Evolutionary conservation across 805 yeast species (phyloP), one percentile per base, ranked within the genome.

Genomic region (Starmerella kuoi): DNA sequence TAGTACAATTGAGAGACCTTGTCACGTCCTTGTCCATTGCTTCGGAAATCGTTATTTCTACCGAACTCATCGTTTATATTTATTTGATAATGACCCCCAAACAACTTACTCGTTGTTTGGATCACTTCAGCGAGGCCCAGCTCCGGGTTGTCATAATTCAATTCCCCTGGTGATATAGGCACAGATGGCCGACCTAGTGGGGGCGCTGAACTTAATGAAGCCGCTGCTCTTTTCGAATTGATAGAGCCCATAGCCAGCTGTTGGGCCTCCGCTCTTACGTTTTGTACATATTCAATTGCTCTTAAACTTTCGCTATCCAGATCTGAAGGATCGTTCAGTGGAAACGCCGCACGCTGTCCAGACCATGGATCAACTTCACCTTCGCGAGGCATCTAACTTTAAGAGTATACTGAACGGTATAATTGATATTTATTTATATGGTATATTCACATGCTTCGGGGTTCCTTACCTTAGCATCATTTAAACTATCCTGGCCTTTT

Each of bases 271-370:
- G 12, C 33, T 9, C 33, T n/a, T 19, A 30, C 33, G 9, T 9
- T 19, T 9, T 15, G 18, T 7, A 30, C 19, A 15, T 30, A 30
- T 15, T 15, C 19, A 9, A 15, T 19, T 11, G 33, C 33, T 9
- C 18, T 9, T n/a, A 9, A 9, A 15, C 18, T 9, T 9, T 30
- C 33, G 28, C 12, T 9, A 25, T 25, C 28, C 12, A 9, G 9
- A 11, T 9, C 14, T 11, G 9, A 9, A 9, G 12, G 18, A 19
- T n/a, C 18, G 33, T 30, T 19, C 9, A 40, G 24, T 5, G 62
- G 64, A 19, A 61, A 53, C 31, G 61, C 64, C 6, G 57, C 40
- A 12, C 45, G 40, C 34, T 48, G 50, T 14, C 47, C 46, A 14
- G 23, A 21, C 38, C 12, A 15, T 22, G 41, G 42, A 20, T 48